Evolutionary conservation across 1,284 basidiomycete species (phyloP), one percentile per base, ranked within the genome.

Genomic region (Ganoderma lingzhi): DNA sequence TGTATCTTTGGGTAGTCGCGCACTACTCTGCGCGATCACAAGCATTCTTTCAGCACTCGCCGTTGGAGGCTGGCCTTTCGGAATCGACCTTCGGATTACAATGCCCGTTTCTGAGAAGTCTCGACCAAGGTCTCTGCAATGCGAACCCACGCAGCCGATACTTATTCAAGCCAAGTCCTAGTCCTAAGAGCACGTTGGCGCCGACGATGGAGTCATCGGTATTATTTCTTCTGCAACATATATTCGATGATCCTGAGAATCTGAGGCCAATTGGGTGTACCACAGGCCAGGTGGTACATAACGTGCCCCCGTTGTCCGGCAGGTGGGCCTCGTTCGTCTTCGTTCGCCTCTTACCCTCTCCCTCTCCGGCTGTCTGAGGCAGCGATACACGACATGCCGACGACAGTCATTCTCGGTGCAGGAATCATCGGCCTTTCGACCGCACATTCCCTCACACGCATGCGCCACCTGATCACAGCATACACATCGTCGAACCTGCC

Each of bases 391-490:
- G 67, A 56, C 67, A 79, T 79, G 78, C 78, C 77, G 3, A 73
- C 76, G 65, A 78, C 77, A 67, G 78, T 82, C 70, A 78, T 82
- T 66, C 74, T 82, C 69, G 82, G 87, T 45, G 85, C 83, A 45
- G 90, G 90, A 45, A 90, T 91, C 74, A 86, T 90, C 59, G 90
- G 90, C 48, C 81, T 85, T 12, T 83, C 83, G 41, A 85, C 87
- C 3, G 87, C 88, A 45, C 80, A 84, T 82, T 82, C 83, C 70
- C 66, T 78, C 78, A 39, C 65, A 45, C 65, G 70, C 55, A 68
- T 73, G 69, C 75, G 3, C 69, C 77, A 71, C 67, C 70, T 23
- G 64, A 66, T 55, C 78, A 78, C 70, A 71, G 71, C 23, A 80
- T 82, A 61, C 79, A 82, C 73, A 70, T 82, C 73, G 76, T 82